A percentile compares a stretch with the other conserved stretches of the same genome.
These are phyloP conservation scores for Brachypodium distachyon DNA, from an alignment of 202 grass and related monocot genomes.

Conservation along the genomic window DNA sequence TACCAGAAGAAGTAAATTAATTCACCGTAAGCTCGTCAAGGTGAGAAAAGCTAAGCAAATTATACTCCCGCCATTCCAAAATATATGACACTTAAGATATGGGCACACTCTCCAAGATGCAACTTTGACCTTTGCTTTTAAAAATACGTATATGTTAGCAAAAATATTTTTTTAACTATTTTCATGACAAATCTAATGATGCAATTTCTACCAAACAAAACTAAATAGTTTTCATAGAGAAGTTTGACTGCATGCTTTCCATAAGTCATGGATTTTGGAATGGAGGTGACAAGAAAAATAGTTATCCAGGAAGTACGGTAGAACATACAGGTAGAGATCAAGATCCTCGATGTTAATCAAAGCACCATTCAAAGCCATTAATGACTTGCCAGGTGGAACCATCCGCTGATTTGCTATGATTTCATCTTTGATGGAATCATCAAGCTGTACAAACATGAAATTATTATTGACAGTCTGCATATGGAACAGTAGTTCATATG, in stretches of 20 bases:
- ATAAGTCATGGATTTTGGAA: too few species aligned
- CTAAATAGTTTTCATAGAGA: too few species aligned
- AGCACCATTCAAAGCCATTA: conserved; percentile 98
- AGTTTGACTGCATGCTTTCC: too few species aligned
- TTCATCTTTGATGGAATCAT: conserved; percentile 83
- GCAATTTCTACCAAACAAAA: too few species aligned
- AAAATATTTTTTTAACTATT: too few species aligned
- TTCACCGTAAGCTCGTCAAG: not conserved
- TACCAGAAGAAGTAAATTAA: conserved; percentile 22
- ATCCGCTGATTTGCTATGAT: conserved; percentile 93
- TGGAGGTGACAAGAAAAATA: conserved; percentile 26
- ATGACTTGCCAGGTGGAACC: conserved; percentile 95
- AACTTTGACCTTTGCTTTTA: too few species aligned
- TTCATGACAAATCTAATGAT: too few species aligned
- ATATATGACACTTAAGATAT: too few species aligned
- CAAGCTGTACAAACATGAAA: conserved; percentile 49
- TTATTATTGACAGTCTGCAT: conserved; percentile 12
- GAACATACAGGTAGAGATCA: conserved; percentile 92
- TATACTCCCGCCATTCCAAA: too few species aligned
- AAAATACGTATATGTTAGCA: too few species aligned
- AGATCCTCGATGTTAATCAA: conserved; percentile 98
- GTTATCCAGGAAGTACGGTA: conserved; percentile 16
- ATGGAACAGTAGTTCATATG: not conserved
- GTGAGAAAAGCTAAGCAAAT: conserved; percentile 13
- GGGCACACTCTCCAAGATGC: too few species aligned